A percentile compares a stretch with the other conserved stretches of the same genome.
Conservation (phyloP, 768 basidiomycete genomes). For the Termitomyces heimii region DNA sequence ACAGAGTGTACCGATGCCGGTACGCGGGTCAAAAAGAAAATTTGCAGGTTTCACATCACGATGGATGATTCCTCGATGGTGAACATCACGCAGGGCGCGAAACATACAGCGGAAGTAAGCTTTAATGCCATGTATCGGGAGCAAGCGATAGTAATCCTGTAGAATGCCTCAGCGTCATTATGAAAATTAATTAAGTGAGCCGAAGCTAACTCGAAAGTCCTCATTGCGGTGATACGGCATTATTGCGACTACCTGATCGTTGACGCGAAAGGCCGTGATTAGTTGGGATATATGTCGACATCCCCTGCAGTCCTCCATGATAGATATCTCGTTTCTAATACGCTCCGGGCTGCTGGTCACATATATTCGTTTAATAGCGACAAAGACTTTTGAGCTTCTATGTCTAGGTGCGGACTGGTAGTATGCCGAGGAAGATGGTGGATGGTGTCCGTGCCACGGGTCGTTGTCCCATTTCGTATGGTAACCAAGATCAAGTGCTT, state of each 20-base stretch:
- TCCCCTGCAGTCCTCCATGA: constrained; percentile 81
- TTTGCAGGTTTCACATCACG: constrained; percentile 98
- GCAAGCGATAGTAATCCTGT: constrained; percentile 71
- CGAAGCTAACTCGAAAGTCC: constrained; percentile 76
- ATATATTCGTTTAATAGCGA: constrained; percentile 95
- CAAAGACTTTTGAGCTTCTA: constrained; percentile 55
- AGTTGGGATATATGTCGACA: constrained; percentile 88
- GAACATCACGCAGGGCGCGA: constrained; percentile 84
- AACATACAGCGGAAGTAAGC: constrained; percentile 89
- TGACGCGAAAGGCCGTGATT: constrained; percentile 87
- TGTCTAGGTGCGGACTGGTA: constrained; percentile 48
- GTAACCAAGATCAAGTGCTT: constrained; percentile 78
- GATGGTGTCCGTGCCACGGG: constrained; percentile 67
- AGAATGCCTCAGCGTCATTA: not conserved
- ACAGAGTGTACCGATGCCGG: constrained; percentile 79
- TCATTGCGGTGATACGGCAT: constrained; percentile 92
- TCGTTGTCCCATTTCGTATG: constrained; percentile 73
- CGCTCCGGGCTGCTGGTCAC: constrained; percentile 92
- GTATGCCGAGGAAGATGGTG: constrained; percentile 55
- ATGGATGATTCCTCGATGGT: constrained; percentile 83
- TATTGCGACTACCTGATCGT: constrained; percentile 89
- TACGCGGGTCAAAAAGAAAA: constrained; percentile 86
- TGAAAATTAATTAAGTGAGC: not conserved
- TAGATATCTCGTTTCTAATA: constrained; percentile 88
- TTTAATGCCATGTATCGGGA: constrained; percentile 75